phyloP scores from a whole-genome alignment of 2,329 filamentous ascomycete species.

The Trichoderma aggressivum region DNA sequence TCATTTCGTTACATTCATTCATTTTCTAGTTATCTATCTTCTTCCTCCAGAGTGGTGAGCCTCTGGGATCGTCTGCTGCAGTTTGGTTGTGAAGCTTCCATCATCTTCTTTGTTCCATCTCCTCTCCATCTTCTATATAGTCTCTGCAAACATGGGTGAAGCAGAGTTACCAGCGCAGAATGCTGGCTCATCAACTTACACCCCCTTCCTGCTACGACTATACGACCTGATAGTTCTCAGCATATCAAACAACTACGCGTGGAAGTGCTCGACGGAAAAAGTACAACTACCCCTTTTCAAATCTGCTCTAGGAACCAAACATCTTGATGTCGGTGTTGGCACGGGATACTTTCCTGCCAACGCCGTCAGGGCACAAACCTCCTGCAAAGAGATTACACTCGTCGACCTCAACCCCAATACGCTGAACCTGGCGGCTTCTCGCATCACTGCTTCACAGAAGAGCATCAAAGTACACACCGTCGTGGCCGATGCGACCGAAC shows the following conservation, averaged over 20 bases:
- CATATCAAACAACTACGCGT: conserved; percentile 38
- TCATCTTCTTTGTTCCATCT: background rate
- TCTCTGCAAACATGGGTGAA: background rate
- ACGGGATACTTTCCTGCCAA: conserved; percentile 37
- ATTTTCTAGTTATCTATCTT: background rate
- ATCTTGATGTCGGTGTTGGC: conserved; percentile 41
- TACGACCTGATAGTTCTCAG: conserved; percentile 41
- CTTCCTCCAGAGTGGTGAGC: background rate
- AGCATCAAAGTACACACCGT: conserved; percentile 28
- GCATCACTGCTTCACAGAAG: conserved; percentile 19
- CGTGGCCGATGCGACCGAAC: conserved; percentile 36
- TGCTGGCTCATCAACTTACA: conserved; percentile 11
- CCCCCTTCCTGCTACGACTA: conserved; percentile 32
- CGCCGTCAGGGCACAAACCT: conserved; percentile 22
- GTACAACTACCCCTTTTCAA: conserved; percentile 34
- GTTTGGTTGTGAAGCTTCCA: background rate
- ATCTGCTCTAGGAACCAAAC: conserved; percentile 33
- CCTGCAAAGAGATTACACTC: conserved; percentile 32
- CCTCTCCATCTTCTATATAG: background rate
- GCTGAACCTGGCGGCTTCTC: conserved; percentile 23
- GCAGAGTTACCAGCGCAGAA: background rate
- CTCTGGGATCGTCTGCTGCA: background rate
- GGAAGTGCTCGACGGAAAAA: conserved; percentile 32
- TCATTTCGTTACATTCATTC: background rate
- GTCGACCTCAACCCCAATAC: conserved; percentile 36